Evolutionary conservation across 2,329 filamentous ascomycete genomes (phyloP).

Genomic region (Fusarium tjaetaba): DNA sequence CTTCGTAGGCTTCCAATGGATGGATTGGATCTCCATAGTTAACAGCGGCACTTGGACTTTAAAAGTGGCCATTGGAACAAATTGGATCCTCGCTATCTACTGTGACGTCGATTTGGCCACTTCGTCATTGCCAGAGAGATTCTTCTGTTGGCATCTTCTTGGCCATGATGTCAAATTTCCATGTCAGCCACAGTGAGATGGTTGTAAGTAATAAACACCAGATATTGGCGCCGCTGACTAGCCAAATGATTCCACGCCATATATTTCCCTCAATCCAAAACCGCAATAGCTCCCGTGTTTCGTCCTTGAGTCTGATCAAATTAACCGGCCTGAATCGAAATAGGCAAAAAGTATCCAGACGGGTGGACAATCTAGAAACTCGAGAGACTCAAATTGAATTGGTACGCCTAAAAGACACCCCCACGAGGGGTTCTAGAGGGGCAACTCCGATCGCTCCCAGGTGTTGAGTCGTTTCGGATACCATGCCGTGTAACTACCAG

Average conservation of each 20-base stretch:
- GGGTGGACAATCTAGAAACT: not conserved
- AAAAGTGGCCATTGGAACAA: conserved; percentile 1
- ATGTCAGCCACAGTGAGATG: not conserved
- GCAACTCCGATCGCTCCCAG: conserved; percentile 26
- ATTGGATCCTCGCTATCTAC: conserved; percentile 14
- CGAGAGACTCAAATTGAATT: conserved; percentile 24
- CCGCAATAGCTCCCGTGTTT: conserved; percentile 9
- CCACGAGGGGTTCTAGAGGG: conserved; percentile 34
- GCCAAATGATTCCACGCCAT: conserved; percentile 7
- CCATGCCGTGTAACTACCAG: conserved; percentile 9
- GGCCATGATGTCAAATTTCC: conserved; percentile 4
- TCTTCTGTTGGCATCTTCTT: conserved; percentile 5
- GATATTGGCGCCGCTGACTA: conserved; percentile 6
- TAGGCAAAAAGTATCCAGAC: conserved; percentile 25
- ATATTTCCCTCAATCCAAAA: conserved; percentile 33
- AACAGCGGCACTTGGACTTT: conserved; percentile 16
- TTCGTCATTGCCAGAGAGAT: conserved; percentile 19
- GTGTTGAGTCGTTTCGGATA: conserved; percentile 30
- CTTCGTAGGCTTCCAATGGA: not conserved
- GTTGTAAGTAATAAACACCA: not conserved
- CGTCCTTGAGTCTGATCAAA: conserved; percentile 21
- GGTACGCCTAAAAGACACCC: conserved; percentile 26
- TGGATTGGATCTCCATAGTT: conserved; percentile 19
- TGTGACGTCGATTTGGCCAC: conserved; percentile 41
- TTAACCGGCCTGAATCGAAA: conserved; percentile 28